These are phyloP conservation scores for Aegilops umbellulata DNA, from an alignment of 176 grass and related monocot genomes.

Conservation along the genomic window DNA sequence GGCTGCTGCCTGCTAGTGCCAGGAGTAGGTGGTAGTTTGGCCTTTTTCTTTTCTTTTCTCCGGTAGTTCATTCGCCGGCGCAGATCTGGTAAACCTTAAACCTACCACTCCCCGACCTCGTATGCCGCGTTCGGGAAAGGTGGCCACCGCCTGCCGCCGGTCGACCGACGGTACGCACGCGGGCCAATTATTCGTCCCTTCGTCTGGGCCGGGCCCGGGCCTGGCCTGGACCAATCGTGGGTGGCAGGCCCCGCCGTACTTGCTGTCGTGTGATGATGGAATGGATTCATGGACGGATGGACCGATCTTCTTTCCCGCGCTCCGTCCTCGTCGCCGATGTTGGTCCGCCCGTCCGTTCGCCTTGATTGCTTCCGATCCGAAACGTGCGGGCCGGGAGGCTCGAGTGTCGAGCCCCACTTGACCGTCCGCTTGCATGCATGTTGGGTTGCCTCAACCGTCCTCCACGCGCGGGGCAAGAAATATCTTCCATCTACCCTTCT, in stretches of 20 bases:
- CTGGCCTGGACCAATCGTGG: not conserved
- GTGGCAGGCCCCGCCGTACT: not conserved
- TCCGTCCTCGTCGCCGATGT: not conserved
- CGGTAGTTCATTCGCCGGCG: not conserved
- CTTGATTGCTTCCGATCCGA: not conserved
- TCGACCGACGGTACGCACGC: not conserved
- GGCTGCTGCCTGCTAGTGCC: not conserved
- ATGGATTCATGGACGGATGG: too few species aligned
- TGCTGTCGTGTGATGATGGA: not conserved
- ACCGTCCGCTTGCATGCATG: too few species aligned
- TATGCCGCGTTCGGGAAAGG: not conserved
- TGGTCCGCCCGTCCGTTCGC: too few species aligned
- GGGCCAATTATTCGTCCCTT: not conserved
- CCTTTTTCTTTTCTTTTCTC: not conserved
- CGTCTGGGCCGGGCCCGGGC: too few species aligned
- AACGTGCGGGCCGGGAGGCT: not conserved
- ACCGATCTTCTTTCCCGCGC: not conserved
- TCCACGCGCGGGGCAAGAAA: too few species aligned
- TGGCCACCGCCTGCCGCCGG: constrained; percentile 5
- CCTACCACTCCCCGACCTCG: not conserved
- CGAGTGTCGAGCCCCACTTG: too few species aligned
- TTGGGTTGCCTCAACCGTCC: too few species aligned
- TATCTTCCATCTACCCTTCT: too few species aligned
- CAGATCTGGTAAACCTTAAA: constrained; percentile 27
- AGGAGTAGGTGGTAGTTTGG: not conserved